These are phyloP conservation scores for Cryphonectria japonica DNA, from an alignment of 2,329 filamentous ascomycete species.

Conservation along the genomic window DNA sequence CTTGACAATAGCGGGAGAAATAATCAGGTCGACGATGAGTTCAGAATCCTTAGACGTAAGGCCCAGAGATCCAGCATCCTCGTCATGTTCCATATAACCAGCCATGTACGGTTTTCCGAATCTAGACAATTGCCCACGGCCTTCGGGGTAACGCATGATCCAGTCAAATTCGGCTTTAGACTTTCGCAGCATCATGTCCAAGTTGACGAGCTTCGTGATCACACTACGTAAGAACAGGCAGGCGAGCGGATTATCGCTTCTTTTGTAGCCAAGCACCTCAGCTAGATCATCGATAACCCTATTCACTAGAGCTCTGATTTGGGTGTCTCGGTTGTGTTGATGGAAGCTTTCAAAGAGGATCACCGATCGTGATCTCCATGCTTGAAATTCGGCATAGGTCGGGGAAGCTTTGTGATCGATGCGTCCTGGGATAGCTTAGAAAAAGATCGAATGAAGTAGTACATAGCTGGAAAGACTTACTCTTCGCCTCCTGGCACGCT, in stretches of 20 bases:
- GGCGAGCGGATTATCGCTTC: neutral
- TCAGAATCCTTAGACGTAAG: neutral
- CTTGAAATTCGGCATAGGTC: neutral
- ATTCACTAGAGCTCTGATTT: neutral
- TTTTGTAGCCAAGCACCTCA: neutral
- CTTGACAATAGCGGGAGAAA: neutral
- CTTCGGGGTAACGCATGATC: neutral
- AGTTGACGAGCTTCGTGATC: neutral
- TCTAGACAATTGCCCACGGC: too few species aligned
- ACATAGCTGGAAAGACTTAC: neutral
- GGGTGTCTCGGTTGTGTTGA: neutral
- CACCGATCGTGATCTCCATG: neutral
- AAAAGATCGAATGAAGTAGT: neutral
- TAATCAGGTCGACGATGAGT: neutral
- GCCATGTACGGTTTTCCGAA: neutral
- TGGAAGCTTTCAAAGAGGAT: neutral
- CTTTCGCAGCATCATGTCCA: neutral
- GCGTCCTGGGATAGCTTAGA: neutral
- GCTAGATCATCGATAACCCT: neutral
- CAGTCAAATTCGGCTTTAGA: neutral
- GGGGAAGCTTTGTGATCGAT: neutral
- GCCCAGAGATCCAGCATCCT: neutral
- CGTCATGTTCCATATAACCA: neutral
- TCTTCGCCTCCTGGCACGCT: neutral
- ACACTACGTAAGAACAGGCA: too few species aligned